Percentiles rank a stretch among this genome's conserved stretches.
Conservation (phyloP, 805 yeast species). For the Cyberlindnera mycetangii region DNA sequence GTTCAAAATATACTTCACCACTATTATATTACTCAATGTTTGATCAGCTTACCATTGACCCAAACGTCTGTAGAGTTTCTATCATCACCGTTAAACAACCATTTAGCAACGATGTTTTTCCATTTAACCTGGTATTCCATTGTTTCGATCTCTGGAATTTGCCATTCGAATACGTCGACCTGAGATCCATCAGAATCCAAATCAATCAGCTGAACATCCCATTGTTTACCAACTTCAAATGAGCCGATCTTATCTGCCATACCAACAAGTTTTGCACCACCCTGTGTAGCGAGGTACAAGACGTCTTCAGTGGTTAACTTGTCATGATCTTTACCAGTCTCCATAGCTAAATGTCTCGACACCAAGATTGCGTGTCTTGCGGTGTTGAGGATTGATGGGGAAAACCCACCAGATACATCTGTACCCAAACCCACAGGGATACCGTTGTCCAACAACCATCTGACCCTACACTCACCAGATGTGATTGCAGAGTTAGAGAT, state of each 20-base stretch:
- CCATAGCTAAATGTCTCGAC: slow-evolving; percentile 68
- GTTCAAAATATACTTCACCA: background rate
- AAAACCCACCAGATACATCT: slow-evolving; percentile 75
- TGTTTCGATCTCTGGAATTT: slow-evolving; percentile 36
- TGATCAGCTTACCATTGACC: slow-evolving; percentile 72
- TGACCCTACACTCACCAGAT: slow-evolving; percentile 85
- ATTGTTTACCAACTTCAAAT: slow-evolving; percentile 73
- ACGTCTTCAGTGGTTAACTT: slow-evolving; percentile 69
- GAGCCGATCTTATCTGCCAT: slow-evolving; percentile 59
- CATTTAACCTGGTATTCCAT: slow-evolving; percentile 38
- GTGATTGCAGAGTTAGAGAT: slow-evolving; percentile 84
- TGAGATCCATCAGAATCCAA: slow-evolving; percentile 50
- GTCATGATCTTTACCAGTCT: slow-evolving; percentile 39
- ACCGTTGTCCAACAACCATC: slow-evolving; percentile 59
- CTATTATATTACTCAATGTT: background rate
- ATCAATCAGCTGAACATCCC: slow-evolving; percentile 81
- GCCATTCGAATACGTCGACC: slow-evolving; percentile 78
- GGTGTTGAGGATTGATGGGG: slow-evolving; percentile 59
- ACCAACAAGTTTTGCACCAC: slow-evolving; percentile 80
- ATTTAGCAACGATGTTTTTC: slow-evolving; percentile 67
- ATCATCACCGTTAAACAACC: slow-evolving; percentile 95
- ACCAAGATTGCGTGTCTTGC: slow-evolving; percentile 72
- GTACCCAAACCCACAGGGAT: slow-evolving; percentile 81
- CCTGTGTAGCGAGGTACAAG: slow-evolving; percentile 77
- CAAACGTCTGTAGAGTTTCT: slow-evolving; percentile 79